Base-by-base conservation (phyloP, 2,329 filamentous ascomycete species). In the Herpotrichia juniperi region DNA sequence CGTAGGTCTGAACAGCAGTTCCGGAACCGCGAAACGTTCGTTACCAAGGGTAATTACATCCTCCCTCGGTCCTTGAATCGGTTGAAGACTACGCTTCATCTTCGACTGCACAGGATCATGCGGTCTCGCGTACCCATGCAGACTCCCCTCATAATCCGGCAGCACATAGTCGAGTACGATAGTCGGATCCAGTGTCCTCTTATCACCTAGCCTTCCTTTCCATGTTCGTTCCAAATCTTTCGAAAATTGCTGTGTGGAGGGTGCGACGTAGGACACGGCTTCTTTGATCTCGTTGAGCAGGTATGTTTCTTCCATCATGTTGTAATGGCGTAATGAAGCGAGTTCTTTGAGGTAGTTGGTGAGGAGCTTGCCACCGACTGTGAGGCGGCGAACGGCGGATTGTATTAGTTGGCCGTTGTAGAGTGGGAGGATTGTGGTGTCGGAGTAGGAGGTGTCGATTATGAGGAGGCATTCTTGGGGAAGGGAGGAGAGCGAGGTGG, bases 201-300 rank as follows among this genome's bases (percentile, higher is more conserved):
- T 86, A 83, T 54, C 83, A 77, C 1, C 88, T 86, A 69, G 17
- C 2, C 68, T 57, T 4, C 67, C 67, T 72, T 91, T 94, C 91
- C 92, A 96, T 0, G 87, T 88, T 58, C 81, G 83, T 57, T 97
- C 93, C 30, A 99, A 82, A 62, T 97, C 91, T 6, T 72, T 67
- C 22, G 81, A 78, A 72, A 97, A 97, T 9, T 67, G 56, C 30
- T 67, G 58, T 17, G 60, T 42, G 67, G 96, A 86, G 1, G 84
- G 77, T 2, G 89, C 89, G 10, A 97, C 87, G 63, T 89, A 97
- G 69, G 91, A 96, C 1, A 89, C 87, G 4, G 88, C 83, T 71
- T 99, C 94, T 69, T 99, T 99, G 74, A 97, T 93, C 72, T 97
- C 90, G 66, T 96, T 96, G 70, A 97, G 91, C 45, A 97, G 88